Evolutionary conservation across 208 protist species (phyloP).

Genomic region (Acanthamoeba lenticulata): DNA sequence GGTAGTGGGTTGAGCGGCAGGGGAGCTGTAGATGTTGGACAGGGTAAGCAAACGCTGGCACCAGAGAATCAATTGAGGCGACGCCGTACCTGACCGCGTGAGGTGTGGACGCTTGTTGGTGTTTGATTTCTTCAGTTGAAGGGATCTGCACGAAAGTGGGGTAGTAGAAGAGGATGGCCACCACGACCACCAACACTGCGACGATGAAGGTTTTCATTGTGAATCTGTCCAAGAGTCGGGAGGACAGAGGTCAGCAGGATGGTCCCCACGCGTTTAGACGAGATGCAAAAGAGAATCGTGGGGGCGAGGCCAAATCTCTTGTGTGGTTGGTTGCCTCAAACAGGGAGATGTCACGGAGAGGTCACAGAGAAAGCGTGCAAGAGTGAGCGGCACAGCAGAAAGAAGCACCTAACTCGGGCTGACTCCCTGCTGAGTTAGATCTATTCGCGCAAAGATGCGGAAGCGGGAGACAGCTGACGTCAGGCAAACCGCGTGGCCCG

Average conservation of each 20-base stretch:
- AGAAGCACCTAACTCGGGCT: no score
- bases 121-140: not conserved
- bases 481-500: no score
- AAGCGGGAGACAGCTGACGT: no score
- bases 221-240: not conserved
- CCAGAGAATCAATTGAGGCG: not conserved
- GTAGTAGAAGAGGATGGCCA: conserved; percentile 34
- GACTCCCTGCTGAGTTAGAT: no score
- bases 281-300: no score
- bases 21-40: no score
- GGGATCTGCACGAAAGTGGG: conserved; percentile 20
- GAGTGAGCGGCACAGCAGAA: no score
- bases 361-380: not conserved
- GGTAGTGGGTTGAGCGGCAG: no score
- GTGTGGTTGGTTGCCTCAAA: not conserved
- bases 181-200: not conserved
- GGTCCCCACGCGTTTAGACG: no score
- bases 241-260: not conserved
- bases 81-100: not conserved
- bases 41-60: no score
- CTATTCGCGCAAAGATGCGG: no score
- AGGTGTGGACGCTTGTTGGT: not conserved
- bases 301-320: no score
- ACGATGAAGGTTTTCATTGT: conserved; percentile 14
- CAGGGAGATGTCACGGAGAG: not conserved